phyloP scores from a whole-genome alignment of 2,329 filamentous ascomycete genomes.

The Fusarium globosum region DNA sequence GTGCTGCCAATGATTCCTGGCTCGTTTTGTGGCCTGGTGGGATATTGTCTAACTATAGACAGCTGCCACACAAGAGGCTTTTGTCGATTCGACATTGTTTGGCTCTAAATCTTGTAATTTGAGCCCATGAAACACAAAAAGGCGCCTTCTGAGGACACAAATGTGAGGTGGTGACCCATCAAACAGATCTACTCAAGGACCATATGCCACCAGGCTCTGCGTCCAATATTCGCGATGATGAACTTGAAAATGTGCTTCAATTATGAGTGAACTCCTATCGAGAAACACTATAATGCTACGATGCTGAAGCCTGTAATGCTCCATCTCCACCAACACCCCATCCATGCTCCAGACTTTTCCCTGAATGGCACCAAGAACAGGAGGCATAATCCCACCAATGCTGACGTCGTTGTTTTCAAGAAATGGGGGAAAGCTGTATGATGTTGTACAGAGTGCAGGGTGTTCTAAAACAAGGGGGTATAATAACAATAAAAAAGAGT shows the following conservation, averaged over 20 bases:
- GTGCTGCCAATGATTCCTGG: neutral
- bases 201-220: neutral
- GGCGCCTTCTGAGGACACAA: neutral
- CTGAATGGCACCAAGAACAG: neutral
- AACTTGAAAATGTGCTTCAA: constrained; percentile 1
- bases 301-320: neutral
- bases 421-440: neutral
- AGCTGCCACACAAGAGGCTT: neutral
- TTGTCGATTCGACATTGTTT: neutral
- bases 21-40: neutral
- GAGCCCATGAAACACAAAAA: neutral
- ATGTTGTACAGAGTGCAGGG: constrained; percentile 12
- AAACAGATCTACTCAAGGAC: neutral
- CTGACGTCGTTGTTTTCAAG: neutral
- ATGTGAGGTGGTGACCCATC: neutral
- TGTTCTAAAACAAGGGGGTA: constrained; percentile 36
- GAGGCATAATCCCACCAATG: neutral
- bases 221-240: neutral
- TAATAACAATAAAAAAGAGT: constrained; percentile 42
- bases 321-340: neutral
- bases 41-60: neutral
- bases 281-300: constrained; percentile 13
- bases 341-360: constrained; percentile 6
- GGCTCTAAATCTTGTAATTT: neutral
- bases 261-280: neutral